Evolutionary conservation across 345 rosid genomes (phyloP).

Genomic region (Rhizophora apiculata): DNA sequence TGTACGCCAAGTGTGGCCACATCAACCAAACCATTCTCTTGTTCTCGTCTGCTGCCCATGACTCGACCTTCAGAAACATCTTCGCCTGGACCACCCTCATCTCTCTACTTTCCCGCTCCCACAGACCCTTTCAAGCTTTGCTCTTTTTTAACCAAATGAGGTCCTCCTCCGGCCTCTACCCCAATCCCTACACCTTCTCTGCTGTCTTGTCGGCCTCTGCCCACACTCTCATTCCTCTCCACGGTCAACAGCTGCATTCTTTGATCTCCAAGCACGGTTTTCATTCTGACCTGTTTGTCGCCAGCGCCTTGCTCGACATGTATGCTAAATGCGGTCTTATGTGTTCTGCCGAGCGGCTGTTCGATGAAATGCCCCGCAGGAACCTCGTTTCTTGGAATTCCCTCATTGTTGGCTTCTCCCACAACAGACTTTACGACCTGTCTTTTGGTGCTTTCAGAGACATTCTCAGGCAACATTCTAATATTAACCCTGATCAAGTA

Average conservation of each 20-base stretch:
- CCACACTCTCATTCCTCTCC: slow-evolving; percentile 3
- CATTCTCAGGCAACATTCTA: slow-evolving; percentile 24
- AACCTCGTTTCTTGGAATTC: slow-evolving; percentile 47
- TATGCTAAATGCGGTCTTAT: slow-evolving; percentile 32
- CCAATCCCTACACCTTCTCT: slow-evolving; percentile 42
- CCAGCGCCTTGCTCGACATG: slow-evolving; percentile 33
- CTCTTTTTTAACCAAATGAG: slow-evolving; percentile 33
- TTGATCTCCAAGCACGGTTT: slow-evolving; percentile 32
- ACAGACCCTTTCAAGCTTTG: slow-evolving; percentile 31
- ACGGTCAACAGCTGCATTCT: slow-evolving; percentile 36
- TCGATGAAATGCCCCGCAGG: slow-evolving; percentile 42
- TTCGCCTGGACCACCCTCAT: slow-evolving; percentile 42
- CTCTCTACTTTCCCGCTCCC: slow-evolving; percentile 26
- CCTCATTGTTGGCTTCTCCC: slow-evolving; percentile 39
- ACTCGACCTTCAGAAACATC: slow-evolving; percentile 20
- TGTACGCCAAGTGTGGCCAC: slow-evolving; percentile 46
- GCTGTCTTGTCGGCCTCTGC: slow-evolving; percentile 37
- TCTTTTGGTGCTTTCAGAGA: slow-evolving; percentile 23
- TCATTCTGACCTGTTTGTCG: slow-evolving; percentile 20
- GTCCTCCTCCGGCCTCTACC: slow-evolving; percentile 25
- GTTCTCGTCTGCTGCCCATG: slow-evolving; percentile 24
- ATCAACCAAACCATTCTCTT: slow-evolving; percentile 32
- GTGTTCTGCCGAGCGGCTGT: slow-evolving; percentile 33
- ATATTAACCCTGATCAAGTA: slow-evolving; percentile 30
- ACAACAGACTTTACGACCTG: slow-evolving; percentile 16